These are phyloP conservation scores for Plasmodium inui DNA, from an alignment of 169 alveolate species.

Conservation along the genomic window DNA sequence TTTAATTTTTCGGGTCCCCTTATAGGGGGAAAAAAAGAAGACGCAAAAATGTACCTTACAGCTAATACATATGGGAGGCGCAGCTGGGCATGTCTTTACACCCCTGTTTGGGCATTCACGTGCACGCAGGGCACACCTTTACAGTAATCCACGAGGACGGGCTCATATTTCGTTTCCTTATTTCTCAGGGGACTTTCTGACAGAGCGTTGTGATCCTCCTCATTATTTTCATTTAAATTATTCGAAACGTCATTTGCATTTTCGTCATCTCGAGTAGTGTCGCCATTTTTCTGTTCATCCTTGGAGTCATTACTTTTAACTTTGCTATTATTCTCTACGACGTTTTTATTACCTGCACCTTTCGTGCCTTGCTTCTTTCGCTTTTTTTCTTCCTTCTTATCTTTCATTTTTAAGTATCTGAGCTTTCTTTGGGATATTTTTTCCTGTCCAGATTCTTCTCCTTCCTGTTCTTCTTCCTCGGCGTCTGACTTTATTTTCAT, in stretches of 20 bases:
- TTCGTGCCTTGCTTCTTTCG: conserved; percentile 29
- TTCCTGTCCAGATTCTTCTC: conserved; percentile 10
- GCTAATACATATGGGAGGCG: neutral
- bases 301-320: neutral
- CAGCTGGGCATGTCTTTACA: neutral
- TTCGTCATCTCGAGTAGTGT: neutral
- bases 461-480: conserved; percentile 34
- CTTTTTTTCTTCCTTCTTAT: conserved; percentile 63
- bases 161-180: conserved; percentile 32
- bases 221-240: conserved; percentile 17
- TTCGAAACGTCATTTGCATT: conserved; percentile 1
- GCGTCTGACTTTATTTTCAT: conserved; percentile 1
- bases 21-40: neutral
- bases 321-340: neutral
- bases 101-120: neutral
- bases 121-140: conserved; percentile 8
- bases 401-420: conserved; percentile 66
- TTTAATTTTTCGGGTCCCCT: neutral
- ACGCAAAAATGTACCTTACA: neutral
- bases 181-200: neutral
- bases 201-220: neutral
- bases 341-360: conserved; percentile 4
- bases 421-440: conserved; percentile 41
- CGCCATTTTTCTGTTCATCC: neutral
- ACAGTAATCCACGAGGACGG: conserved; percentile 73